Conservation (phyloP, 306 rosid genomes). For the Lupinus albus region DNA sequence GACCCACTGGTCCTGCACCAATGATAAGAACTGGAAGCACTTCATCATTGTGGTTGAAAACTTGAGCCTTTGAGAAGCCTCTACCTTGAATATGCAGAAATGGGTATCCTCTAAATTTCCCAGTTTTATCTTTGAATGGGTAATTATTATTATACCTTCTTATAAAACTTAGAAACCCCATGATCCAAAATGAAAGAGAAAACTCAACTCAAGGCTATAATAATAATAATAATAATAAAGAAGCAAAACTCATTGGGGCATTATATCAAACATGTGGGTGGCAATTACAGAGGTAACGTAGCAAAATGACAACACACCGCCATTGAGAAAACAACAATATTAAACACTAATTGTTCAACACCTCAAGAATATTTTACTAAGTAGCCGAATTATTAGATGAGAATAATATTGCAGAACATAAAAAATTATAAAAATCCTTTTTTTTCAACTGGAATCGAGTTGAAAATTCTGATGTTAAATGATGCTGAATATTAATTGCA, state of each 20-base stretch:
- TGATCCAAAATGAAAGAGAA: constrained; percentile 40
- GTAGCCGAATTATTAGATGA: background rate
- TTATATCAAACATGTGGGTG: constrained; percentile 32
- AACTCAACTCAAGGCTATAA: background rate
- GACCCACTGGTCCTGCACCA: constrained; percentile 95
- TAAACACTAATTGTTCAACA: too few species aligned
- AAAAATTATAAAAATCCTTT: too few species aligned
- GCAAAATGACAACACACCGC: background rate
- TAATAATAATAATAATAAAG: constrained; percentile 13
- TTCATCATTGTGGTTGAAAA: constrained; percentile 47
- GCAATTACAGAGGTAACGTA: constrained; percentile 10
- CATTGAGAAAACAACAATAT: background rate
- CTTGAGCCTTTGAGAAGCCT: constrained; percentile 54
- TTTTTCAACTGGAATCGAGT: too few species aligned
- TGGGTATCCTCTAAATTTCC: constrained; percentile 29
- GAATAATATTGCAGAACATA: background rate
- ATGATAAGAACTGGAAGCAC: constrained; percentile 79
- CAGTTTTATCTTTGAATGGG: constrained; percentile 19
- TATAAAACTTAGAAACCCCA: constrained; percentile 57
- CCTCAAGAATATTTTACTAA: too few species aligned
- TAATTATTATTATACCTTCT: constrained; percentile 44
- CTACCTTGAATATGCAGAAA: constrained; percentile 48
- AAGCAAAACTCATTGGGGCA: background rate
- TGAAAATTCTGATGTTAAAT: too few species aligned
- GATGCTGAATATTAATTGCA: too few species aligned